Evolutionary conservation across 2,329 filamentous ascomycete genomes (phyloP), one percentile per base, ranked within the genome.

Genomic region (Monosporascus sp.): DNA sequence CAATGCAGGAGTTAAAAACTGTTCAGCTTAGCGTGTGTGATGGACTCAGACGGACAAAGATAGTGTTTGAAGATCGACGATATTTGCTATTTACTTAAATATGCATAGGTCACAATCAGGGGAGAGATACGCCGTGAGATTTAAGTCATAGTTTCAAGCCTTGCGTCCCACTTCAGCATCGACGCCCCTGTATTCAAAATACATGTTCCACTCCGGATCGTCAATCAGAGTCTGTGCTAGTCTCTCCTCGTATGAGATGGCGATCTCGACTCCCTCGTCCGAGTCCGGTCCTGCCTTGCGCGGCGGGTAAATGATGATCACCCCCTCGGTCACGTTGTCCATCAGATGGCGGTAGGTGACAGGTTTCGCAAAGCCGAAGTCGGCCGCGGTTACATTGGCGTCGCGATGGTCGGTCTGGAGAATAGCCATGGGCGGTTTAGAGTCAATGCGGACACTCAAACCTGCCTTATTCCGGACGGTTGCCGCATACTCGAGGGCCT

Each of bases 381-480:
- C 59, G 43, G 52, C 50, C 1, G 52, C 55, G 38, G 26, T 50
- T 20, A 58, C 46, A 22, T 57, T 49, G 38, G 46, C 56, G 20
- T 55, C 49, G 19, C 59, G 59, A 51, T 58, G 57, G 22, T 61
- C 59, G 40, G 57, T 60, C 48, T 62, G 43, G 19, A 24, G 43
- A 9, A 45, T 45, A 14, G 43, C 22, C 55, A 73, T 54, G 3
- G 72, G 70, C 8, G 72, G 71, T 14, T 69, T 61, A 0, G 68
- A 62, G 52, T 74, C 66, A 20, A 69, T 61, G 2, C 68, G 67
- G 1, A 69, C 58, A 45, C 65, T 68, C 7, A 75, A 38, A 50
- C 0, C 63, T 58, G 52, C 44, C 55, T 75, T 75, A 55, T 76
- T 70, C 5, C 68, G 64, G 11, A 73, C 59, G 0, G 61, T 63